Evolutionary conservation across 176 grass and related monocot genomes (phyloP).

Genomic region (Chloris gayana): DNA sequence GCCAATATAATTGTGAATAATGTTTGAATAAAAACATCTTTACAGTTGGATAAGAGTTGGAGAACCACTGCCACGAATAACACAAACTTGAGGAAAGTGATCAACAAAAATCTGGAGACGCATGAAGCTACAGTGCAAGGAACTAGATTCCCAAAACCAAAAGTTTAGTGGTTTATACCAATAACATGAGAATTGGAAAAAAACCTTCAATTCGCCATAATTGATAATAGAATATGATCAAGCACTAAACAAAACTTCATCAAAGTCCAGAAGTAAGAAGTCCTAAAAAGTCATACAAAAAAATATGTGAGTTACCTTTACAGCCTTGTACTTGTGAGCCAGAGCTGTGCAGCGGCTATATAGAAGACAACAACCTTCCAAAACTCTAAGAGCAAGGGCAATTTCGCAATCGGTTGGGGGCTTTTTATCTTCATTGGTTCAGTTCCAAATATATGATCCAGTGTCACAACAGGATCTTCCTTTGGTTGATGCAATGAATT

Average conservation of each 20-base stretch:
- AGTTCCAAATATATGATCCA: constrained; percentile 81
- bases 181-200: neutral
- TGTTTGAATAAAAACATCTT: neutral
- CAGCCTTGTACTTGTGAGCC: constrained; percentile 88
- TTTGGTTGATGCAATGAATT: constrained; percentile 78
- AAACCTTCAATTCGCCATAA: neutral
- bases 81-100: neutral
- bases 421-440: constrained; percentile 83
- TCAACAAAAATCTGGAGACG: neutral
- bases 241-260: neutral
- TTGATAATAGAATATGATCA: neutral
- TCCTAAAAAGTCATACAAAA: constrained; percentile 34
- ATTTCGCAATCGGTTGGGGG: constrained; percentile 83
- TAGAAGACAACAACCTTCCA: constrained; percentile 97
- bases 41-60: constrained; percentile 15
- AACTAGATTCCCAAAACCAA: neutral
- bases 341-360: constrained; percentile 83
- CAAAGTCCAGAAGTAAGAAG: constrained; percentile 6
- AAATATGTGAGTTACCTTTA: constrained; percentile 57
- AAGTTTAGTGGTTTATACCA: neutral
- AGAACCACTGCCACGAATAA: constrained; percentile 4
- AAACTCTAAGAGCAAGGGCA: constrained; percentile 91
- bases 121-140: neutral
- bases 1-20: neutral
- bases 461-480: constrained; percentile 62